These are phyloP conservation scores for Rubia yunnanensis DNA, from an alignment of 257 asterid genomes.

Conservation along the genomic window DNA sequence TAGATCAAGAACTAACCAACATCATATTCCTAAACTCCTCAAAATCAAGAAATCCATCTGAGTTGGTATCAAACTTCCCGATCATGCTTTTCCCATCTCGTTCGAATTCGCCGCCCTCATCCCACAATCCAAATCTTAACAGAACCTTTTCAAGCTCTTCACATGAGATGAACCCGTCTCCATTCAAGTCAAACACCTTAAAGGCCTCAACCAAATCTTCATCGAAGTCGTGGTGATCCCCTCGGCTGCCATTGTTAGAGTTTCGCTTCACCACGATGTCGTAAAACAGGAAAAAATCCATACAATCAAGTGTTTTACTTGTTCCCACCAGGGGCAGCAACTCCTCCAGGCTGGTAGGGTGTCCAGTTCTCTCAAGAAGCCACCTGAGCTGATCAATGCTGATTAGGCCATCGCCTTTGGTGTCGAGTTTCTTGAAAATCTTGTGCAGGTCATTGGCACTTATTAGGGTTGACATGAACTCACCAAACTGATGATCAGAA, in stretches of 20 bases:
- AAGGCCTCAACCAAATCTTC: conserved; percentile 21
- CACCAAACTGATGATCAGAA: background rate
- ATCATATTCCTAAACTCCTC: conserved; percentile 63
- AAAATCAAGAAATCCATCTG: conserved; percentile 54
- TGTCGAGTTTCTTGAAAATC: conserved; percentile 24
- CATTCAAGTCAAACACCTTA: conserved; percentile 21
- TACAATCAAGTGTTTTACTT: conserved; percentile 15
- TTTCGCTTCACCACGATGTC: conserved; percentile 13
- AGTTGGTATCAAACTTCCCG: conserved; percentile 34
- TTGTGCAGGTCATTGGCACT: conserved; percentile 16
- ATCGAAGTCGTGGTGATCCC: conserved; percentile 1
- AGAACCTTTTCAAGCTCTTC: conserved; percentile 24
- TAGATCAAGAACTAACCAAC: conserved; percentile 9
- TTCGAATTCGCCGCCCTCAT: conserved; percentile 7
- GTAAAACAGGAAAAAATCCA: conserved; percentile 26
- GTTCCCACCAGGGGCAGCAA: conserved; percentile 18
- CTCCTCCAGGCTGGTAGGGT: conserved; percentile 21
- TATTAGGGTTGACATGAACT: background rate
- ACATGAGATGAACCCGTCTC: conserved; percentile 28
- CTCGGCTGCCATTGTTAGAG: background rate
- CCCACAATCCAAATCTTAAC: conserved; percentile 29
- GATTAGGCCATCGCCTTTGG: conserved; percentile 24
- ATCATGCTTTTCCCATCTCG: conserved; percentile 39
- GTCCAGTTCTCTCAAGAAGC: conserved; percentile 21
- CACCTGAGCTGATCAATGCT: conserved; percentile 25